Percentiles rank a stretch among this genome's conserved stretches.
These are phyloP conservation scores for Trypanosoma platydactyli DNA, from an alignment of 208 protist genomes.

Conservation along the genomic window DNA sequence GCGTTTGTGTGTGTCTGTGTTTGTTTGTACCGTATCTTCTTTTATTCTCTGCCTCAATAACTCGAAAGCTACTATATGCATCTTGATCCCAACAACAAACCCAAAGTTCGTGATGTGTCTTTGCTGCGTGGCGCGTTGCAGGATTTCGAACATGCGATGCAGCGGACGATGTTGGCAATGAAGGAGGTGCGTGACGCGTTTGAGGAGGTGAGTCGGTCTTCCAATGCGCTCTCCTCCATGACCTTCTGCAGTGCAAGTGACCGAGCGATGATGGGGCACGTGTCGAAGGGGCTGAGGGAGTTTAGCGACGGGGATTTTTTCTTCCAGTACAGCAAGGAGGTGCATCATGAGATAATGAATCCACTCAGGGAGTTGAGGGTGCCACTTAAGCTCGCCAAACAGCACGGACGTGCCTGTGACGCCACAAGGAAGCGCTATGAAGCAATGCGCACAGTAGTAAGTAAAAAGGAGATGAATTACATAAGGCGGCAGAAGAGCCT, in stretches of 20 bases:
- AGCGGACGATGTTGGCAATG: conserved; percentile 57
- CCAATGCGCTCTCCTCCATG: conserved; percentile 44
- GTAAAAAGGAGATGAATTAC: conserved; percentile 49
- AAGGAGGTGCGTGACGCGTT: conserved; percentile 54
- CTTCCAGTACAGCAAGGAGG: conserved; percentile 51
- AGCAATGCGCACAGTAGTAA: conserved; percentile 35
- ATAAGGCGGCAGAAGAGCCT: conserved; percentile 43
- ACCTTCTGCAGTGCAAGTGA: conserved; percentile 37
- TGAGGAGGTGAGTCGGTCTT: conserved; percentile 48
- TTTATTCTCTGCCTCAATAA: background rate
- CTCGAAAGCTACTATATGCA: conserved; percentile 24
- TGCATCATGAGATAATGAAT: conserved; percentile 49
- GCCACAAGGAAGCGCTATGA: conserved; percentile 30
- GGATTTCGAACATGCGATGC: conserved; percentile 46
- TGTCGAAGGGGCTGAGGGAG: conserved; percentile 33
- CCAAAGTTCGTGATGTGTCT: conserved; percentile 40
- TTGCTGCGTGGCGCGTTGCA: conserved; percentile 30
- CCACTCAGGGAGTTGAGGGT: conserved; percentile 37
- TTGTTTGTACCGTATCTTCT: conserved; percentile 2
- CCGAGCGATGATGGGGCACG: conserved; percentile 38
- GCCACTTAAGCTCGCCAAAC: conserved; percentile 32
- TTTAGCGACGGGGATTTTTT: conserved; percentile 55
- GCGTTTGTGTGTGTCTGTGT: background rate
- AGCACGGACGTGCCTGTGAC: conserved; percentile 24
- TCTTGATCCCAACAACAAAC: conserved; percentile 34